These are phyloP conservation scores for Cytospora leucostoma DNA, from an alignment of 2,329 filamentous ascomycete species.

Conservation along the genomic window DNA sequence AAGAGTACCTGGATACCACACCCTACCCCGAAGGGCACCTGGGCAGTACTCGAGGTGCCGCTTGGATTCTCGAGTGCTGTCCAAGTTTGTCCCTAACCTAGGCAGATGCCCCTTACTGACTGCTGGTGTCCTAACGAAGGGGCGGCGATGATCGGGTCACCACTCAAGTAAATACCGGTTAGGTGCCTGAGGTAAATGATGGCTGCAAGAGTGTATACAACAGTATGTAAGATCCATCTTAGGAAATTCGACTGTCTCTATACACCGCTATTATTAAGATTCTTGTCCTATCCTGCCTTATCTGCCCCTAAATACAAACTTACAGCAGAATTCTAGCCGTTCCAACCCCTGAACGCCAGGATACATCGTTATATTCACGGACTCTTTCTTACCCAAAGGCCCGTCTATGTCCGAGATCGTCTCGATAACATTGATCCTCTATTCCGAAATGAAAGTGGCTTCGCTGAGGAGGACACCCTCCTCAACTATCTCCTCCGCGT, in stretches of 20 bases:
- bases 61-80: too few species aligned
- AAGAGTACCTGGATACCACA: too few species aligned
- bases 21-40: too few species aligned
- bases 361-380: conserved; percentile 17
- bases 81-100: too few species aligned
- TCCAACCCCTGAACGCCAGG: conserved; percentile 17
- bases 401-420: conserved; percentile 11
- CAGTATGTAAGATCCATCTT: too few species aligned
- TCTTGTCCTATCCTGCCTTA: neutral
- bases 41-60: too few species aligned
- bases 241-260: neutral
- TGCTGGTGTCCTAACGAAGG: too few species aligned
- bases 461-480: conserved; percentile 81
- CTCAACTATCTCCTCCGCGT: conserved; percentile 74
- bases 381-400: conserved; percentile 28
- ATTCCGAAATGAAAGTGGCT: conserved; percentile 89
- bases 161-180: too few species aligned
- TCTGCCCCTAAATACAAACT: conserved; percentile 16
- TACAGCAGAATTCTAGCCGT: conserved; percentile 15
- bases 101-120: too few species aligned
- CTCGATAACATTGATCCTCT: conserved; percentile 25
- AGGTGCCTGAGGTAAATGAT: too few species aligned
- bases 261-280: neutral
- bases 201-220: too few species aligned
- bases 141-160: too few species aligned